Conservation (phyloP, 2,329 filamentous ascomycete species). For the Cadophora malorum region DNA sequence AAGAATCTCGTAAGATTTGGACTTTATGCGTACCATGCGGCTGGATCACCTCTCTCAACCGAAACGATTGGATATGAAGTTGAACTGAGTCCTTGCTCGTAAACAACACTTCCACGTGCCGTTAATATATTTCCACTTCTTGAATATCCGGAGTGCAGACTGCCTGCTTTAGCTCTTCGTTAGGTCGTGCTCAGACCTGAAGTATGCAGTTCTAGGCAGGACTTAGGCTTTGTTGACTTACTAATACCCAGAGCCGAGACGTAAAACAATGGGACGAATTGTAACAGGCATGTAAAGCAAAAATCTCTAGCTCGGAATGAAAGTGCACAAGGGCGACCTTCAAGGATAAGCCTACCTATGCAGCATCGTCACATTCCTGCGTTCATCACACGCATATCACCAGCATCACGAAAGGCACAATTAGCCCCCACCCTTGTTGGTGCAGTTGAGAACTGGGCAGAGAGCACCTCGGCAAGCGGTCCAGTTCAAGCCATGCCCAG, state of each 20-base stretch:
- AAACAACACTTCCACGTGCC: conserved; percentile 5
- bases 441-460: not conserved
- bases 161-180: not conserved
- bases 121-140: conserved; percentile 1
- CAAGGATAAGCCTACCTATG: conserved; percentile 14
- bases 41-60: not conserved
- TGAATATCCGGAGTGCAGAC: conserved; percentile 11
- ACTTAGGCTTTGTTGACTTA: not conserved
- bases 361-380: conserved; percentile 11
- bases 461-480: not conserved
- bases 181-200: conserved; percentile 8
- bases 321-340: not conserved
- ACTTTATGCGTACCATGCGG: not conserved
- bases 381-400: not conserved
- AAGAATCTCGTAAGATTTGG: not conserved
- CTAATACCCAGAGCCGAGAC: not conserved
- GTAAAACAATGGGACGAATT: not conserved
- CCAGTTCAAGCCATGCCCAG: conserved; percentile 8
- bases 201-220: not conserved
- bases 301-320: not conserved
- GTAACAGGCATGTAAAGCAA: not conserved
- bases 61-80: not conserved
- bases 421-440: conserved; percentile 4
- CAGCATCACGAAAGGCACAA: conserved; percentile 3
- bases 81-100: not conserved